Evolutionary conservation across 768 basidiomycete genomes (phyloP).

Genomic region (Clavulina sp.): DNA sequence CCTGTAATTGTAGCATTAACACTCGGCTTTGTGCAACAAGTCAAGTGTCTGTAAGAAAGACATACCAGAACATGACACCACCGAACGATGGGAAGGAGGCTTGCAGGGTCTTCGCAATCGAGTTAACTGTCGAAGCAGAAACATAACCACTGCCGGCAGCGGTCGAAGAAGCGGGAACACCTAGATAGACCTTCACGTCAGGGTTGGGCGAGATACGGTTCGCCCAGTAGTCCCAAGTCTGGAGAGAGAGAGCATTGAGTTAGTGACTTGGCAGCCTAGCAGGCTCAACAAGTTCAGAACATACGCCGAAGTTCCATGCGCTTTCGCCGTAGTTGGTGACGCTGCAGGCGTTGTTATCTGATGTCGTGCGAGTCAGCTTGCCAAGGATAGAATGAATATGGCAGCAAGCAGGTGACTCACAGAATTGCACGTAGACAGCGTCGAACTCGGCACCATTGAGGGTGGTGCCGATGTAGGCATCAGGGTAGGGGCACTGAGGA

Average conservation of each 20-base stretch:
- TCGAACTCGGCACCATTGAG: slow-evolving; percentile 48
- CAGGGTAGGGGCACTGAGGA: slow-evolving; percentile 49
- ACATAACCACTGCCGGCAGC: slow-evolving; percentile 42
- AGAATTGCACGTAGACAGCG: slow-evolving; percentile 55
- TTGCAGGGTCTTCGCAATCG: slow-evolving; percentile 4
- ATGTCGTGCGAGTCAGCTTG: background rate
- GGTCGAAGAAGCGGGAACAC: slow-evolving; percentile 38
- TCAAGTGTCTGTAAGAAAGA: no score
- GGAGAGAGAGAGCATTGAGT: no score
- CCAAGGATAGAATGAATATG: background rate
- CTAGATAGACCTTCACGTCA: slow-evolving; percentile 48
- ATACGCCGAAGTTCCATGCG: slow-evolving; percentile 21
- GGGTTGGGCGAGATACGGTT: slow-evolving; percentile 35
- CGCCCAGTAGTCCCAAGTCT: slow-evolving; percentile 45
- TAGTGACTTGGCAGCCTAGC: background rate
- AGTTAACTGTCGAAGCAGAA: background rate
- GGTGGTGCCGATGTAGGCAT: slow-evolving; percentile 39
- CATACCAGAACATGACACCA: slow-evolving; percentile 12
- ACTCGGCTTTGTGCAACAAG: no score
- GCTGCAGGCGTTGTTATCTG: slow-evolving; percentile 4
- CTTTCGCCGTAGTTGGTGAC: background rate
- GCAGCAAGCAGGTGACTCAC: slow-evolving; percentile 14
- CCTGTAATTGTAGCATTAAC: no score
- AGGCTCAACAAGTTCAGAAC: background rate
- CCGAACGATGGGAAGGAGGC: slow-evolving; percentile 10